Percentiles rank a stretch among this genome's conserved stretches.
These are phyloP conservation scores for Podaxis rugospora DNA, from an alignment of 768 basidiomycete genomes.

Conservation along the genomic window DNA sequence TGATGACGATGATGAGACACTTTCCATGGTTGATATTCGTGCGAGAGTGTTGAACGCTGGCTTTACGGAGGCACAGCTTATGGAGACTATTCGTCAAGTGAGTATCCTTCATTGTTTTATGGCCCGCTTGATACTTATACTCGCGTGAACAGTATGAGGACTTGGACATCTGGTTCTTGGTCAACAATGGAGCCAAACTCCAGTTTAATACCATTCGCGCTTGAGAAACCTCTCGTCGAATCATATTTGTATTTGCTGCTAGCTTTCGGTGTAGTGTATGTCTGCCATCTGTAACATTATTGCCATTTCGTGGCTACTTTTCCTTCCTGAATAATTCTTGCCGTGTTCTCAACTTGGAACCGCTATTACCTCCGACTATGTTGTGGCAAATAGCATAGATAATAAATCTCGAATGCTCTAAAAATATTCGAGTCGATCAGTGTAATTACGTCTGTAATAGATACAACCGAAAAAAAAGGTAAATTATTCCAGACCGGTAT, in stretches of 20 bases:
- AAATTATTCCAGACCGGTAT: background rate
- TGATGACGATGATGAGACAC: slow-evolving; percentile 64
- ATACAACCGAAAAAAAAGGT: slow-evolving; percentile 3
- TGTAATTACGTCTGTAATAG: background rate
- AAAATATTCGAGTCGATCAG: background rate
- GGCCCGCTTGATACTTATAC: slow-evolving; percentile 11
- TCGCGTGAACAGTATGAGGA: slow-evolving; percentile 70
- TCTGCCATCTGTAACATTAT: background rate
- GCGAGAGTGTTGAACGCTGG: slow-evolving; percentile 81
- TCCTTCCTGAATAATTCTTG: background rate
- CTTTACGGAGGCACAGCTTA: slow-evolving; percentile 88
- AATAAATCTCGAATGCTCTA: background rate
- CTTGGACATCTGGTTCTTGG: slow-evolving; percentile 72
- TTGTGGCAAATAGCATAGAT: background rate
- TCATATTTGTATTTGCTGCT: background rate
- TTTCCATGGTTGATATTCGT: slow-evolving; percentile 85
- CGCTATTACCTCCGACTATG: background rate
- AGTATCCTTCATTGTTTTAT: slow-evolving; percentile 19
- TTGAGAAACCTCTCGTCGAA: background rate
- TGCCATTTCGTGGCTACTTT: background rate
- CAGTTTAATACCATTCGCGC: slow-evolving; percentile 26
- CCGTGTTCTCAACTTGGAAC: background rate
- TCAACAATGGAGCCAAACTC: slow-evolving; percentile 81
- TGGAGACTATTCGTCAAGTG: slow-evolving; percentile 80
- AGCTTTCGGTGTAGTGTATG: slow-evolving; percentile 2